Percentiles rank a stretch among this genome's conserved stretches.
phyloP scores from a whole-genome alignment of 768 basidiomycete genomes.

The Hygrophorus russula region DNA sequence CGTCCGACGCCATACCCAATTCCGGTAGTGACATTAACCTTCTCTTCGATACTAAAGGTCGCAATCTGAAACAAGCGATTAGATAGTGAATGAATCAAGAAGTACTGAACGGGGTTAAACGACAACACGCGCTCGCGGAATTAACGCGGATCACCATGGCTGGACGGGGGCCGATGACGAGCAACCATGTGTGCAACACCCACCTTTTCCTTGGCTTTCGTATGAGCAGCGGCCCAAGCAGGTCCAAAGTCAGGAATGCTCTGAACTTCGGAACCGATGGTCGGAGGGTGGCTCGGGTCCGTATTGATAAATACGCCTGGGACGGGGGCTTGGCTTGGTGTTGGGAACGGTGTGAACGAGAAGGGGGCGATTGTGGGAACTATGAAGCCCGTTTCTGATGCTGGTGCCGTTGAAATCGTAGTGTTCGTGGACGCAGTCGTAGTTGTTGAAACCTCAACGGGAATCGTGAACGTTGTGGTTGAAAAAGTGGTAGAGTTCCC shows the following conservation, averaged over 20 bases:
- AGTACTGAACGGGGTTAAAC: not conserved
- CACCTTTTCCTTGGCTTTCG: slow-evolving; percentile 47
- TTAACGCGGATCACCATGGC: too few relatives aligned
- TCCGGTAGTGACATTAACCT: slow-evolving; percentile 54
- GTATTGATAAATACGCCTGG: slow-evolving; percentile 41
- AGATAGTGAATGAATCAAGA: slow-evolving; percentile 4
- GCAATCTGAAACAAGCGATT: slow-evolving; percentile 24
- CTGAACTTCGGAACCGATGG: slow-evolving; percentile 27
- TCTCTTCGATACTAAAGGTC: slow-evolving; percentile 46
- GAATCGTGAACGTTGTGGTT: too few relatives aligned
- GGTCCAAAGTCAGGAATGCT: slow-evolving; percentile 35
- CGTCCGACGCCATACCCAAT: slow-evolving; percentile 53
- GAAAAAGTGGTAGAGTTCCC: too few relatives aligned
- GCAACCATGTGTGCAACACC: too few relatives aligned
- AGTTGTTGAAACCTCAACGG: too few relatives aligned
- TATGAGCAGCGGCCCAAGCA: slow-evolving; percentile 50
- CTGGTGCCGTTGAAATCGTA: too few relatives aligned
- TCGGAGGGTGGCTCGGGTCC: slow-evolving; percentile 47
- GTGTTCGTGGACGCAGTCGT: too few relatives aligned
- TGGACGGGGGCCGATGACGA: not conserved
- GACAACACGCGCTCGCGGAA: too few relatives aligned
- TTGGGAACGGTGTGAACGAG: slow-evolving; percentile 49
- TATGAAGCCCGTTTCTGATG: not conserved
- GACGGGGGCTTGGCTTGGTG: slow-evolving; percentile 43
- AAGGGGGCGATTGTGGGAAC: slow-evolving; percentile 22